phyloP scores from a whole-genome alignment of 2,329 filamentous ascomycete species.

The Tolypocladium inflatum region DNA sequence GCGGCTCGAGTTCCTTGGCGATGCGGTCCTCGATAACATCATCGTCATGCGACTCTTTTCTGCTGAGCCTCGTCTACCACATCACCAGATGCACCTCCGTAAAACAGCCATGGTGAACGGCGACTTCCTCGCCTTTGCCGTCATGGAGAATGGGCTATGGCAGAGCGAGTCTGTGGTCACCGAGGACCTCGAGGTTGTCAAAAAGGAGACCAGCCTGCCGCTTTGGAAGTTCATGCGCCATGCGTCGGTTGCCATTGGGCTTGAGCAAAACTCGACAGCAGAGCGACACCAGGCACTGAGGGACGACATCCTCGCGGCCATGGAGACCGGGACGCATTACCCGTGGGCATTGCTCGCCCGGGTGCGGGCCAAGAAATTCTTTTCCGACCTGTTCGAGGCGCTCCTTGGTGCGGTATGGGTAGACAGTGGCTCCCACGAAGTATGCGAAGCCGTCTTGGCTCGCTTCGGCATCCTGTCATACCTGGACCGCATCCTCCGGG shows the following conservation, averaged over 20 bases:
- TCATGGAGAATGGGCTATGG: slow-evolving; percentile 37
- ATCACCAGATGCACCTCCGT: slow-evolving; percentile 62
- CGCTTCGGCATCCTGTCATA: slow-evolving; percentile 55
- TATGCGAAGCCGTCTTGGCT: slow-evolving; percentile 51
- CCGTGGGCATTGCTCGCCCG: slow-evolving; percentile 68
- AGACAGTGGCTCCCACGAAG: slow-evolving; percentile 56
- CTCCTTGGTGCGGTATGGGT: slow-evolving; percentile 76
- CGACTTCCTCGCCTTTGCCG: slow-evolving; percentile 68
- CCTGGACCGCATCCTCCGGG: slow-evolving; percentile 51
- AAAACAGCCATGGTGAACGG: slow-evolving; percentile 72
- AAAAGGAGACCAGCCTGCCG: slow-evolving; percentile 21
- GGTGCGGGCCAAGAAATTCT: slow-evolving; percentile 63
- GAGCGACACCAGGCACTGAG: slow-evolving; percentile 39
- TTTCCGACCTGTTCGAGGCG: slow-evolving; percentile 75
- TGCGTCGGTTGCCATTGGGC: slow-evolving; percentile 34
- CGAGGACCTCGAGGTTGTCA: slow-evolving; percentile 8
- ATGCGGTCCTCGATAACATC: slow-evolving; percentile 73
- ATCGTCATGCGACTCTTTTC: slow-evolving; percentile 55
- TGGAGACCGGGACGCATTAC: slow-evolving; percentile 46
- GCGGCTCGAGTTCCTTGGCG: slow-evolving; percentile 79
- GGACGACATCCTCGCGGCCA: slow-evolving; percentile 34
- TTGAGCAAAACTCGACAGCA: slow-evolving; percentile 33
- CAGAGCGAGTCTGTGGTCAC: slow-evolving; percentile 12
- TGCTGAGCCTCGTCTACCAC: slow-evolving; percentile 28
- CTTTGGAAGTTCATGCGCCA: slow-evolving; percentile 66